Evolutionary conservation across 2,329 filamentous ascomycete genomes (phyloP).

Genomic region (Hypoxylon sp.): DNA sequence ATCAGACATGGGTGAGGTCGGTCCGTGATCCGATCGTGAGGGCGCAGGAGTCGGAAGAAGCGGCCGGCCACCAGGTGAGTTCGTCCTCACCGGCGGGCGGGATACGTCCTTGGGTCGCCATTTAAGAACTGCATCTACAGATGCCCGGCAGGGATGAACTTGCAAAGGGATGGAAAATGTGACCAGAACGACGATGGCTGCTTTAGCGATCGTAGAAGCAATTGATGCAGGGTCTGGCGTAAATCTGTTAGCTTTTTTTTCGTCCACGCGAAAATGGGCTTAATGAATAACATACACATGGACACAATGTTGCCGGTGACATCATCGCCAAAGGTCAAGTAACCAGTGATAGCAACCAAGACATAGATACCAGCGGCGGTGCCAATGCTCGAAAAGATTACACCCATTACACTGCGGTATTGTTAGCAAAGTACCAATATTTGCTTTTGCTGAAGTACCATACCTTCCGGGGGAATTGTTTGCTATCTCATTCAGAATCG

Average conservation of each 20-base stretch:
- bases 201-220: conserved; percentile 91
- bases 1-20: conserved; percentile 81
- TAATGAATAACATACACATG: conserved; percentile 76
- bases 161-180: conserved; percentile 97
- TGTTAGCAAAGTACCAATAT: conserved; percentile 32
- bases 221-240: conserved; percentile 78
- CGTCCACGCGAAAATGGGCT: neutral
- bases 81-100: conserved; percentile 59
- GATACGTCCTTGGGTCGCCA: conserved; percentile 78
- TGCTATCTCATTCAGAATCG: conserved; percentile 93
- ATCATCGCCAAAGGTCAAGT: conserved; percentile 92
- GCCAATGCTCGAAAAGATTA: conserved; percentile 88
- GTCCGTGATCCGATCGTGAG: conserved; percentile 66
- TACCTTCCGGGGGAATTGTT: conserved; percentile 79
- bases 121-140: conserved; percentile 91
- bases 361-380: conserved; percentile 90
- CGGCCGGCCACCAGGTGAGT: conserved; percentile 60
- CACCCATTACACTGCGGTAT: conserved; percentile 77
- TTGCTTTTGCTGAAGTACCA: conserved; percentile 8
- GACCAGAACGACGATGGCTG: conserved; percentile 94
- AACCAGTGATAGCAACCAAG: conserved; percentile 93
- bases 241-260: conserved; percentile 20
- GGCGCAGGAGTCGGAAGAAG: conserved; percentile 59
- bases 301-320: conserved; percentile 93
- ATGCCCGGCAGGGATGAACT: conserved; percentile 96